Base-by-base conservation (phyloP, 1,284 basidiomycete species). In the Tylopilus sp. region DNA sequence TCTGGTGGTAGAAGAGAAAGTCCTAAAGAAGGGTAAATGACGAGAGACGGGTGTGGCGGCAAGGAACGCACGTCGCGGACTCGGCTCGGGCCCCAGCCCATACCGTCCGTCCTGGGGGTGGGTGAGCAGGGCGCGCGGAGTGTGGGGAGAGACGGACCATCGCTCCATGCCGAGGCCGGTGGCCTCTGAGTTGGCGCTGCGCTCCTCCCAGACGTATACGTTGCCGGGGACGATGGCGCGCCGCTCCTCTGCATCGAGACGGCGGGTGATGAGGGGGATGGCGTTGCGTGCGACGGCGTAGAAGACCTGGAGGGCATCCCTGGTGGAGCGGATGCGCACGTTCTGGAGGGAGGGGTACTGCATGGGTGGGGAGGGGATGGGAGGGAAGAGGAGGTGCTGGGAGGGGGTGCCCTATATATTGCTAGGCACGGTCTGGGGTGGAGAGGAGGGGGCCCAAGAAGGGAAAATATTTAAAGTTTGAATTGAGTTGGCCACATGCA, bases 171-270 rank as follows among this genome's bases (percentile, higher is more conserved):
- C 86, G 48, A 90, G 78, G 14, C 88, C 88, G 15, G 85, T 86
- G 26, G 85, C 83, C 62, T 91, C 88, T 15, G 84, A 83, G 63
- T 85, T 88, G 19, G 85, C 83, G 45, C 85, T 84, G 61, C 86
- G 84, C 62, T 90, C 89, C 67, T 91, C 89, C 89, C 89, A 92
- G 56, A 92, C 86, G 61, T 90, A 92, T 26, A 90, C 85, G 60
- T 89, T 88, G 37, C 89, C 89, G 4, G 88, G 76, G 22, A 76
- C 61, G 60, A 86, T 85, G 36, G 80, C 77, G 45, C 81, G 74
- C 32, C 84, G 76, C 61, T 85, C 88, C 63, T 90, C 89, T 48
- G 86, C 85, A 64, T 91, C 89, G 61, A 91, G 80, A 9, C 89
- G 83, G 51, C 88, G 82, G 24, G 84, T 85, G 61, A 90, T 88